Evolutionary conservation across 768 basidiomycete genomes (phyloP).

Genomic region (Boletus rufocinnamomeus): DNA sequence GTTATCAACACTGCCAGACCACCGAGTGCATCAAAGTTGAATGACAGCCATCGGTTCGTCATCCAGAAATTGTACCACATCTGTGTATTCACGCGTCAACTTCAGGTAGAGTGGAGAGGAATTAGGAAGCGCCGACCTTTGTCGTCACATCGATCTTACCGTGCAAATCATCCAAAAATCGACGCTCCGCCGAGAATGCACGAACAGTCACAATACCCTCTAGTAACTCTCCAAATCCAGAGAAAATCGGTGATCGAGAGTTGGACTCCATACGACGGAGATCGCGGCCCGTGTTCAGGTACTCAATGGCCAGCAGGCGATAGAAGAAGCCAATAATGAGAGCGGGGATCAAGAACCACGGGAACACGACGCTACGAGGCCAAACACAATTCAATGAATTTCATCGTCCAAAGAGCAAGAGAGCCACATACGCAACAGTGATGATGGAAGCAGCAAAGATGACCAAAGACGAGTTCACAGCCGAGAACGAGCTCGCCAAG

Average conservation of each 20-base stretch:
- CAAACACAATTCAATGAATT: neutral
- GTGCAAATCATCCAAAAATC: constrained; percentile 77
- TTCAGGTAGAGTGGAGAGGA: neutral
- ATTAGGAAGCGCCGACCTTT: constrained; percentile 46
- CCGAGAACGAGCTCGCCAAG: constrained; percentile 65
- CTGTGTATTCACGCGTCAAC: constrained; percentile 23
- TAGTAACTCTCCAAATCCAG: constrained; percentile 78
- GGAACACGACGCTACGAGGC: constrained; percentile 76
- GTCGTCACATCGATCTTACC: constrained; percentile 76
- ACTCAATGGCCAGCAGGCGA: constrained; percentile 66
- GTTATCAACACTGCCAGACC: constrained; percentile 73
- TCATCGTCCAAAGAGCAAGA: constrained; percentile 10
- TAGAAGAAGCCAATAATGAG: constrained; percentile 73
- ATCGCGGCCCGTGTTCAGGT: constrained; percentile 80
- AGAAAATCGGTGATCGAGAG: constrained; percentile 80
- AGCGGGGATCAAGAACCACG: constrained; percentile 80
- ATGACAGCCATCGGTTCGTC: constrained; percentile 82
- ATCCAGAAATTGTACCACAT: constrained; percentile 92
- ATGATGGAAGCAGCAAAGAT: constrained; percentile 76
- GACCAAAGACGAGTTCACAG: constrained; percentile 77
- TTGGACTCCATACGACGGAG: constrained; percentile 91
- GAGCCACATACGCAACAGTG: constrained; percentile 58
- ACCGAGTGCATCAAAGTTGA: constrained; percentile 82
- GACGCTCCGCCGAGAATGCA: constrained; percentile 80
- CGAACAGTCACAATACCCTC: constrained; percentile 93